Evolutionary conservation across 192 early-diverging fungal genomes (phyloP), one percentile per base, ranked within the genome.

Genomic region (Coemansia sp.): DNA sequence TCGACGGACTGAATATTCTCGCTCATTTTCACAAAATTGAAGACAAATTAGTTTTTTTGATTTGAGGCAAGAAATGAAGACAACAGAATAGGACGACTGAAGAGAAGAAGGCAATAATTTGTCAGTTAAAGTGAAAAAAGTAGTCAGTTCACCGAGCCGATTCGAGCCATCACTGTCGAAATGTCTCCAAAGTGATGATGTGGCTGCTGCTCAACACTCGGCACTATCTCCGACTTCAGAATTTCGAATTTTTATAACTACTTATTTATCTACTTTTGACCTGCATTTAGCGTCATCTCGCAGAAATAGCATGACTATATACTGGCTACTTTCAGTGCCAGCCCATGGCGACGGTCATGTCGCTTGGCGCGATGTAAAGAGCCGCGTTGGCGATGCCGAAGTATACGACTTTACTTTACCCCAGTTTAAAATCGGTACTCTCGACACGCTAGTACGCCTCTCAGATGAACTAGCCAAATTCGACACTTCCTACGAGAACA

Each of bases 381-480:
- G 38, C 58, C 72, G 67, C 12, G 63, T 86, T 9, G 94, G 93
- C 70, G 85, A 87, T 70, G 89, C 93, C n/a, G 95, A 96, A 55
- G 80, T 96, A n/a, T 88, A 88, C 68, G 89, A 90, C 40, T 94
- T 98, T 74, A 71, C 78, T 53, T 85, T 98, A 65, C 98, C 98
- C 20, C 92, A 94, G 66, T 96, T 99, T 79, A 78, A 78, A 71
- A 83, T 83, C 43, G 97, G 97, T 47, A 99, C 97, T 27, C 87
- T 99, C 47, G 97, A 99, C 79, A 88, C 90, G 1, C 88, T 99
- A 16, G 94, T 98, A 20, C 73, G 95, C 24, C 87, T 98, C 29
- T 98, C 96, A 13, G 98, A 99, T 77, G 97, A 99, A 72, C 86
- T 99, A 41, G 83, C 83, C 29, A 99, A 98, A 71, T 86, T 86